Conservation (phyloP, 2,329 filamentous ascomycete genomes). For the Thielaviopsis populi region DNA sequence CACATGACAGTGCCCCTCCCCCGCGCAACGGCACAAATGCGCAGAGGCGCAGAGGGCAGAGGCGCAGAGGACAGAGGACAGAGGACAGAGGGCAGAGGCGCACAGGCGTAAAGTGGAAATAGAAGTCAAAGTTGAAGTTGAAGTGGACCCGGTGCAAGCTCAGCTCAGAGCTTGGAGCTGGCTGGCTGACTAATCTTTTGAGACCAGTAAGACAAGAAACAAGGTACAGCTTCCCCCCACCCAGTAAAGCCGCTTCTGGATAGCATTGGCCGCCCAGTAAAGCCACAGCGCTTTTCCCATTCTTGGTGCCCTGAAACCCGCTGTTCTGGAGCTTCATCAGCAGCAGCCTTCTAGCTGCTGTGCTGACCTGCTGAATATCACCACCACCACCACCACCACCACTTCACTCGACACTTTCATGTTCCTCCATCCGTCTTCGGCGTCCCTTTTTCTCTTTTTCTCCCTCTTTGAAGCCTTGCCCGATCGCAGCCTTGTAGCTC, state of each 20-base stretch:
- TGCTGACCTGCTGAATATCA: neutral
- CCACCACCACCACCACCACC: neutral
- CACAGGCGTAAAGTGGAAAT: too few species aligned
- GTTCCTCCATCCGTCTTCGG: neutral
- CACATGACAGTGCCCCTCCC: constrained; percentile 16
- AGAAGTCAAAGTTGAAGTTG: neutral
- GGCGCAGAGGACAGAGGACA: too few species aligned
- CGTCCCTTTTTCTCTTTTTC: neutral
- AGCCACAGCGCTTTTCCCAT: neutral
- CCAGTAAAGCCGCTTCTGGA: neutral
- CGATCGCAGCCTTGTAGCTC: neutral
- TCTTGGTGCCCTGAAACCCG: neutral
- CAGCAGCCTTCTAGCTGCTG: neutral
- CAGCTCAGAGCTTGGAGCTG: constrained; percentile 1
- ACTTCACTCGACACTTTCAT: neutral
- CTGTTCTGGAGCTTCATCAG: neutral
- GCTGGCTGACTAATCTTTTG: too few species aligned
- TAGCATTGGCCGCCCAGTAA: neutral
- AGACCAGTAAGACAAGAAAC: neutral
- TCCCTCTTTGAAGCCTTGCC: neutral
- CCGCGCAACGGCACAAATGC: too few species aligned
- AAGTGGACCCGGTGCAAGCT: neutral
- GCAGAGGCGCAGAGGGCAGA: too few species aligned
- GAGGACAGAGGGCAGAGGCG: too few species aligned
- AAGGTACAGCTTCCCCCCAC: neutral